phyloP scores from a whole-genome alignment of 2,329 filamentous ascomycete genomes.

The Graphilbum sp. region DNA sequence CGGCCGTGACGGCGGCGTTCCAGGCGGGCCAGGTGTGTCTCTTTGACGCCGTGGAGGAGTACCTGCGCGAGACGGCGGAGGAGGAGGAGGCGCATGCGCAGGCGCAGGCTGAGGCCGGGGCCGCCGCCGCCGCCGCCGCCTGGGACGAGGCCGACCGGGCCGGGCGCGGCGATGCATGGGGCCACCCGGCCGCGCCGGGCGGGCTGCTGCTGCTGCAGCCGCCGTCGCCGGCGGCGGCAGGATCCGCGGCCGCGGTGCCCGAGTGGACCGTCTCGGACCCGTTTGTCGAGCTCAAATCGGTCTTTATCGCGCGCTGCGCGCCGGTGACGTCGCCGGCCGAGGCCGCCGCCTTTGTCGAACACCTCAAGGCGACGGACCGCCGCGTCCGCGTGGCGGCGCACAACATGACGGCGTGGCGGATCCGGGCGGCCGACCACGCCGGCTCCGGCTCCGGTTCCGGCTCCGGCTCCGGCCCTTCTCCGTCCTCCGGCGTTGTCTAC shows the following conservation, averaged over 20 bases:
- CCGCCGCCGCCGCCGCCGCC: neutral
- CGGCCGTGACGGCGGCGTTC: conserved; percentile 52
- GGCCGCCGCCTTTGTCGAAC: conserved; percentile 53
- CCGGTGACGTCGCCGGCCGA: conserved; percentile 51
- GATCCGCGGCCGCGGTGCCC: conserved; percentile 15
- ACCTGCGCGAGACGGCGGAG: conserved; percentile 28
- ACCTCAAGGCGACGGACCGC: conserved; percentile 69
- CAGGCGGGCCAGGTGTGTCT: conserved; percentile 64
- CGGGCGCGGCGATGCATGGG: too few species aligned
- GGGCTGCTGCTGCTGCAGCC: neutral
- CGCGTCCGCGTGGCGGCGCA: conserved; percentile 78
- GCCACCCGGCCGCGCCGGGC: neutral
- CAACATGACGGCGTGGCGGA: conserved; percentile 91
- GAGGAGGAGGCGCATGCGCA: conserved; percentile 10
- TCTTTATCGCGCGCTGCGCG: conserved; percentile 68
- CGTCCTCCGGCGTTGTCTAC: conserved; percentile 36
- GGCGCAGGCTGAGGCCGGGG: conserved; percentile 3
- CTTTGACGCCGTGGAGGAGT: conserved; percentile 77
- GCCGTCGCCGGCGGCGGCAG: neutral
- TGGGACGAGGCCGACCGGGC: neutral
- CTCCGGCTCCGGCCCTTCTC: conserved; percentile 26
- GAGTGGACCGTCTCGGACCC: conserved; percentile 61
- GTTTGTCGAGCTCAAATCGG: conserved; percentile 67
- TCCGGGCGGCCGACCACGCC: conserved; percentile 35
- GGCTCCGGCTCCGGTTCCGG: conserved; percentile 6